Percentiles rank a stretch among this genome's conserved stretches.
These are phyloP conservation scores for Acer negundo DNA, from an alignment of 345 rosid species.

Conservation along the genomic window DNA sequence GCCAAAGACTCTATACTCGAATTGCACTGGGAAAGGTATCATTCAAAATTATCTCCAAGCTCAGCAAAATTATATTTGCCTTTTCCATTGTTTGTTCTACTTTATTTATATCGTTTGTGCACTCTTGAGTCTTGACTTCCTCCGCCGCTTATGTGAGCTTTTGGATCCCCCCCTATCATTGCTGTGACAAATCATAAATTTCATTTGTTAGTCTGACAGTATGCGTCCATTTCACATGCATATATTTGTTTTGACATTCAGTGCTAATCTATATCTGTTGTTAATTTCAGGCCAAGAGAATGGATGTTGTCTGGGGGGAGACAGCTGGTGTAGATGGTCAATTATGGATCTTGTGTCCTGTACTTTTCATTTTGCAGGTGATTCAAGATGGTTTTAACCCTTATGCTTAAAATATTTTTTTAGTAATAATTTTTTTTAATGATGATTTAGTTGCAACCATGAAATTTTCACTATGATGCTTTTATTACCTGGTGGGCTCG, in stretches of 20 bases:
- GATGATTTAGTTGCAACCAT: slow-evolving; percentile 6
- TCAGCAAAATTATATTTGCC: background rate
- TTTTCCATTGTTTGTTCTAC: slow-evolving; percentile 9
- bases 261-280: slow-evolving; percentile 8
- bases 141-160: background rate
- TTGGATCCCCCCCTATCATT: background rate
- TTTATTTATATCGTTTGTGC: slow-evolving; percentile 6
- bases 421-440: background rate
- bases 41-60: slow-evolving; percentile 15
- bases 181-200: background rate
- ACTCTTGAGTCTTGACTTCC: background rate
- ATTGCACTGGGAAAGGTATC: slow-evolving; percentile 94
- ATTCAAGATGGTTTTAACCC: slow-evolving; percentile 15
- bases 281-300: slow-evolving; percentile 83
- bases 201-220: slow-evolving; percentile 11
- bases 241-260: background rate
- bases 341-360: slow-evolving; percentile 89
- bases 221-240: slow-evolving; percentile 6
- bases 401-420: background rate
- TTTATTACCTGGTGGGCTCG: background rate
- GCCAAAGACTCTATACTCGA: slow-evolving; percentile 98
- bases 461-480: background rate
- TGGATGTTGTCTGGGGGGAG: slow-evolving; percentile 99
- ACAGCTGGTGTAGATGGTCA: slow-evolving; percentile 98
- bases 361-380: slow-evolving; percentile 94